phyloP scores from a whole-genome alignment of 2,329 filamentous ascomycete genomes.

The Mollisiaceae sp. region DNA sequence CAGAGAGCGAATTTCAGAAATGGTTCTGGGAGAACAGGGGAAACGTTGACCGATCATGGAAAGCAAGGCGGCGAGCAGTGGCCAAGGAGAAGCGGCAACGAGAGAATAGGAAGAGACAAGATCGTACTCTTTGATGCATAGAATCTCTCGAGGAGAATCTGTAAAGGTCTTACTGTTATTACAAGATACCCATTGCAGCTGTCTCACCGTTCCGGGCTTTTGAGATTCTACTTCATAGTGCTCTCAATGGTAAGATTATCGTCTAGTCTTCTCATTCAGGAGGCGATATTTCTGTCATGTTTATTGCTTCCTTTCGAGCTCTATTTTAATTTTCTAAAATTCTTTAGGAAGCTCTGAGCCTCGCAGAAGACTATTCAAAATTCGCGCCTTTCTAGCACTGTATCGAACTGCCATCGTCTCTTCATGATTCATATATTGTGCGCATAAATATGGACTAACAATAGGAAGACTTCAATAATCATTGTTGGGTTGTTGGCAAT shows the following conservation, averaged over 20 bases:
- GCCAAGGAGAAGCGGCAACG: constrained; percentile 70
- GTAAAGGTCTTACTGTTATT: not conserved
- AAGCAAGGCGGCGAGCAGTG: constrained; percentile 64
- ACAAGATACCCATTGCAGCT: constrained; percentile 10
- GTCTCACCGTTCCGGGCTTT: not conserved
- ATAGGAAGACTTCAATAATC: constrained; percentile 25
- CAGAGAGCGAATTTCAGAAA: constrained; percentile 61
- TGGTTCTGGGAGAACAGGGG: constrained; percentile 73
- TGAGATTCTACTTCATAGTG: not conserved
- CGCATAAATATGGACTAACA: constrained; percentile 23
- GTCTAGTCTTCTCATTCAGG: too few species aligned
- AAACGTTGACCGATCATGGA: constrained; percentile 70
- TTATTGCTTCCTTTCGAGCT: constrained; percentile 7
- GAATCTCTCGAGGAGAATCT: not conserved
- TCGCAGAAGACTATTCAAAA: not conserved
- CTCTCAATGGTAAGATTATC: not conserved
- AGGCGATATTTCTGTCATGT: constrained; percentile 3
- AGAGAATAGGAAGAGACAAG: constrained; percentile 62
- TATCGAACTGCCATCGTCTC: constrained; percentile 13
- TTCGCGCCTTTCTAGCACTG: not conserved
- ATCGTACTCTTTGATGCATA: constrained; percentile 25
- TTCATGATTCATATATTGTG: constrained; percentile 18
- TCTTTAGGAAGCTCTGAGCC: not conserved
- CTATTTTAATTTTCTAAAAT: not conserved
- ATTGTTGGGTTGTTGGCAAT: constrained; percentile 25